Evolutionary conservation across 2,329 filamentous ascomycete genomes (phyloP).

Genomic region (Aspergillus thermomutatus): DNA sequence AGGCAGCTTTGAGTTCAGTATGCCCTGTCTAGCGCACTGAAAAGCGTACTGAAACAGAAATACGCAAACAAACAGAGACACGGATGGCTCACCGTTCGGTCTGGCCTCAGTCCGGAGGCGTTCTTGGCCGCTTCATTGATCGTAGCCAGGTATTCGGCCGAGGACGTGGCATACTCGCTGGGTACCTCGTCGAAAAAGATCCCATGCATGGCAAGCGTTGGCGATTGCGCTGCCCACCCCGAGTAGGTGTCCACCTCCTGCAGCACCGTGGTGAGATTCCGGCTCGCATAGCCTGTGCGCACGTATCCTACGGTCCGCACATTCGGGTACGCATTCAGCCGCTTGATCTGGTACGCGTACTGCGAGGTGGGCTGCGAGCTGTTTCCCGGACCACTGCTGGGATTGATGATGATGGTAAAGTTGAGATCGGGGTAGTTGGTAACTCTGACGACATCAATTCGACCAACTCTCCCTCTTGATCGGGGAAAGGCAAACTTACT

Average conservation of each 20-base stretch:
- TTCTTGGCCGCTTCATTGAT: conserved; percentile 16
- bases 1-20: background rate
- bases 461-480: background rate
- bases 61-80: background rate
- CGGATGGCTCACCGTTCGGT: conserved; percentile 9
- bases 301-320: conserved; percentile 43
- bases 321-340: conserved; percentile 38
- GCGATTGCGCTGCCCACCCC: conserved; percentile 28
- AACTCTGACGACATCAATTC: conserved; percentile 8
- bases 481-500: conserved; percentile 5
- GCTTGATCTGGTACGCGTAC: conserved; percentile 33
- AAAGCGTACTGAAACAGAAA: background rate
- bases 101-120: conserved; percentile 2
- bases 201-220: conserved; percentile 31
- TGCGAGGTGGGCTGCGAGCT: conserved; percentile 28
- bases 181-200: conserved; percentile 42
- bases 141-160: conserved; percentile 19
- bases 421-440: conserved; percentile 18
- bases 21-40: too few relatives aligned
- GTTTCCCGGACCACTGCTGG: conserved; percentile 31
- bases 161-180: conserved; percentile 14
- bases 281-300: conserved; percentile 32
- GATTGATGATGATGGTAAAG: conserved; percentile 31
- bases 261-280: conserved; percentile 30
- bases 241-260: conserved; percentile 37